phyloP scores from a whole-genome alignment of 805 yeast species.

The Ascoidea rubescens region DNA sequence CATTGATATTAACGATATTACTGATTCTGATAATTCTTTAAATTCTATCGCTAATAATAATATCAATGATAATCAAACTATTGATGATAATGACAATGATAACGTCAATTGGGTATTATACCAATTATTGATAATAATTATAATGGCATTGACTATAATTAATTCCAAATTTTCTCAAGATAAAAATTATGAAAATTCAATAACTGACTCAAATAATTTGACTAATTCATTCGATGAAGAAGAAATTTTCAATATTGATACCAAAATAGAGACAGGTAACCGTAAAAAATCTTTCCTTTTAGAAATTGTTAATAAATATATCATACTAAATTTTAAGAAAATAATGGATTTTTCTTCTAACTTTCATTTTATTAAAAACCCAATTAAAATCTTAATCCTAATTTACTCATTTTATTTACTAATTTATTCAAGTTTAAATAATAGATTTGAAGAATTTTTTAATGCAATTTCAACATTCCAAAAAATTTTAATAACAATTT shows the following conservation, averaged over 20 bases:
- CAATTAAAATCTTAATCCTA: slow-evolving; percentile 26
- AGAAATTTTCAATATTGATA: neutral
- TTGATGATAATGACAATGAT: slow-evolving; percentile 11
- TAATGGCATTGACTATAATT: slow-evolving; percentile 16
- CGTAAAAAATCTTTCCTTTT: neutral
- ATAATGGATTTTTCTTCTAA: neutral
- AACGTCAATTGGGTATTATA: slow-evolving; percentile 15
- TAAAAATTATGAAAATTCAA: no score
- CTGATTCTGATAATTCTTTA: neutral
- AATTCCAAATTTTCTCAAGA: slow-evolving; percentile 15
- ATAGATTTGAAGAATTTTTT: slow-evolving; percentile 11
- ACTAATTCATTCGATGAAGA: neutral
- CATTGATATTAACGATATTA: no score
- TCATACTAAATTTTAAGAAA: slow-evolving; percentile 2
- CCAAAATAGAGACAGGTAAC: neutral
- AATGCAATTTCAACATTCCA: slow-evolving; percentile 30
- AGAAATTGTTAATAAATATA: neutral
- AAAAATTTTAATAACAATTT: slow-evolving; percentile 21
- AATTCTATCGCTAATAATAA: slow-evolving; percentile 3
- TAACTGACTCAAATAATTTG: no score
- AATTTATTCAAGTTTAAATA: slow-evolving; percentile 23
- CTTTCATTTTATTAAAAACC: slow-evolving; percentile 8
- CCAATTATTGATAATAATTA: slow-evolving; percentile 15
- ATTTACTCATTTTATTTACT: slow-evolving; percentile 25
- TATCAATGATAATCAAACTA: slow-evolving; percentile 12